Evolutionary conservation across 2,329 filamentous ascomycete species (phyloP).

Genomic region (Rhynchosporium graminicola): DNA sequence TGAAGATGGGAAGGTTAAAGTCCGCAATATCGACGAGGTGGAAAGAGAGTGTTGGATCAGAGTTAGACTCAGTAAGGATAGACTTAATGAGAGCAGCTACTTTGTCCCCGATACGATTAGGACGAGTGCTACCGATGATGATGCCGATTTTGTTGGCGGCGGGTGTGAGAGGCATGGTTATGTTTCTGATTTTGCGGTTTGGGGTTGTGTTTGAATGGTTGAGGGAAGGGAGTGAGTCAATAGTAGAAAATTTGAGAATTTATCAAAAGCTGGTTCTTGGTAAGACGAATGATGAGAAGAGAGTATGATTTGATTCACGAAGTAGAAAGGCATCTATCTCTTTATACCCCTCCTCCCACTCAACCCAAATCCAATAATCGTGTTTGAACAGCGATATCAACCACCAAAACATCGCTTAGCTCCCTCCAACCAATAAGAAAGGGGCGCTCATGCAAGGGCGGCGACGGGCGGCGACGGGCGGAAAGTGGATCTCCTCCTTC

Average conservation of each 20-base stretch:
- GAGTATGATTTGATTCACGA: background rate
- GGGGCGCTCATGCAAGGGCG: conserved; percentile 1
- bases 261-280: background rate
- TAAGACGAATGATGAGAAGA: background rate
- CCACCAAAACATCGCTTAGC: background rate
- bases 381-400: background rate
- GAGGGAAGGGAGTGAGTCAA: background rate
- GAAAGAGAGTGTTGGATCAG: conserved; percentile 3
- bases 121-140: conserved; percentile 25
- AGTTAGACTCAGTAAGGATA: conserved; percentile 13
- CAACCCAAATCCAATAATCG: background rate
- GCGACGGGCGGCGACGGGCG: background rate
- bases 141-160: conserved; percentile 25
- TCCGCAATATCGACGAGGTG: conserved; percentile 42
- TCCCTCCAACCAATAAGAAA: background rate
- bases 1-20: conserved; percentile 48
- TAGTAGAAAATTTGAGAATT: background rate
- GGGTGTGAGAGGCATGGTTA: background rate
- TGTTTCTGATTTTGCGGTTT: background rate
- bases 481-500: background rate
- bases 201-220: background rate
- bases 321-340: too few species aligned
- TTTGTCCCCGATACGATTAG: conserved; percentile 22
- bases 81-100: conserved; percentile 21
- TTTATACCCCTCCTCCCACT: background rate